These are phyloP conservation scores for Auricularia auricula-judae DNA, from an alignment of 768 basidiomycete genomes.

Conservation along the genomic window DNA sequence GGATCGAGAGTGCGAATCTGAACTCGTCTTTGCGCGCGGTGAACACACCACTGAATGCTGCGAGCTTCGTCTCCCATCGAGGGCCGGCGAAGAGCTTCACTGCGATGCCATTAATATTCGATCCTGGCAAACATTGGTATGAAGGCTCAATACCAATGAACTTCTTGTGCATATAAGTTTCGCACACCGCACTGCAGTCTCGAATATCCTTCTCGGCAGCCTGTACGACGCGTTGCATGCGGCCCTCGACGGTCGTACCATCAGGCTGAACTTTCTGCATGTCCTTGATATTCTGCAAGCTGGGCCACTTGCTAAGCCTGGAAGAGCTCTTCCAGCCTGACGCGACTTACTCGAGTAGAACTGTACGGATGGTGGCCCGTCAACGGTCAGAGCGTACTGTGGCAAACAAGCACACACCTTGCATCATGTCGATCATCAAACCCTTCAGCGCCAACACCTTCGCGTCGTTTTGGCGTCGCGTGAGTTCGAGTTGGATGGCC, in stretches of 20 bases:
- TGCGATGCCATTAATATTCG: neutral
- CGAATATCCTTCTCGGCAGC: conserved; percentile 30
- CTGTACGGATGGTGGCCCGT: neutral
- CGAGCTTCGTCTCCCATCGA: conserved; percentile 18
- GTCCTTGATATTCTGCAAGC: conserved; percentile 21
- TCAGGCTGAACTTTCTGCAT: conserved; percentile 20
- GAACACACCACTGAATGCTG: conserved; percentile 16
- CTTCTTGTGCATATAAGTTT: conserved; percentile 35
- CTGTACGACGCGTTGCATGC: conserved; percentile 20
- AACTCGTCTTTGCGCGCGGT: conserved; percentile 24
- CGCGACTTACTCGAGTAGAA: neutral
- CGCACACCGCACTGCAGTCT: conserved; percentile 32
- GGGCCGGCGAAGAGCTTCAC: conserved; percentile 15
- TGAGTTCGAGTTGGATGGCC: conserved; percentile 1
- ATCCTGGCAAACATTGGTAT: neutral
- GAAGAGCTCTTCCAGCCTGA: neutral
- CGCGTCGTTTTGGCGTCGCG: conserved; percentile 3
- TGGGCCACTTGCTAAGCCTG: conserved; percentile 3
- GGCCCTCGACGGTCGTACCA: conserved; percentile 20
- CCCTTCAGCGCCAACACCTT: neutral
- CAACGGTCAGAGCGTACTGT: neutral
- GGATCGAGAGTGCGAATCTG: conserved; percentile 26
- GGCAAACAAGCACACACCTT: neutral
- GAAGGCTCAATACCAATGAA: conserved; percentile 21
- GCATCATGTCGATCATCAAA: conserved; percentile 3